Base-by-base conservation (phyloP, 768 basidiomycete species). In the Leccinum broughii region DNA sequence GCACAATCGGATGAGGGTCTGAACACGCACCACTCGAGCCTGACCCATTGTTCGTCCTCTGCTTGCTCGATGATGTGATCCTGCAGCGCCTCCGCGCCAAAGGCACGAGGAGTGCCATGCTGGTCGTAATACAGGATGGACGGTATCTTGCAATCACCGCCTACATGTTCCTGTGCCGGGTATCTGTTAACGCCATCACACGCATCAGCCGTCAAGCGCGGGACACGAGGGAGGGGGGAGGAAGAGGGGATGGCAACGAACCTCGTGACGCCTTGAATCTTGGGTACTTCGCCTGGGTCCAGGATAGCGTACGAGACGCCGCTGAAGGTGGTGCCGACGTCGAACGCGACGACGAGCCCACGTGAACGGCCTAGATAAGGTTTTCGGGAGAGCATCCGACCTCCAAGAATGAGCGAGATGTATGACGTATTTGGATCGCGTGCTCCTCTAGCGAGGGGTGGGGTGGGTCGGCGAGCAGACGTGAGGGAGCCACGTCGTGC, bases 61-160 rank as follows among this genome's bases (percentile, higher is more conserved):
- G 78, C 80, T 51, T 66, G 68, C 48, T 78, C 76, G 4, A 72
- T 65, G 32, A 80, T 70, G 32, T 74, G 75, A 30, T 81, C 77
- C 14, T 72, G 71, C 24, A 74, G 67, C 1, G 81, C 77, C 65
- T 82, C 81, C 14, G 81, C 81, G 22, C 81, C 81, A 34, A 77
- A 75, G 6, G 80, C 78, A 53, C 74, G 71, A 17, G 79, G 73
- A 0, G 63, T 62, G 1, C 81, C 81, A 8, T 66, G 62, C 35
- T 71, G 63, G 57, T 80, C 77, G 58, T 83, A 83, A 64, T 78
- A 83, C 13, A 83, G 60, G 55, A 82, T 73, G 26, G 79, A 78
- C 5, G 82, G 82, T 56, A 83, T 80, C 65, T 82, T 83, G 54
- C 76, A 78, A 55, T 78, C 77, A 4, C 79, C 79, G 56, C 76